Evolutionary conservation across 768 basidiomycete species (phyloP).

Genomic region (Psilocybe cubensis): DNA sequence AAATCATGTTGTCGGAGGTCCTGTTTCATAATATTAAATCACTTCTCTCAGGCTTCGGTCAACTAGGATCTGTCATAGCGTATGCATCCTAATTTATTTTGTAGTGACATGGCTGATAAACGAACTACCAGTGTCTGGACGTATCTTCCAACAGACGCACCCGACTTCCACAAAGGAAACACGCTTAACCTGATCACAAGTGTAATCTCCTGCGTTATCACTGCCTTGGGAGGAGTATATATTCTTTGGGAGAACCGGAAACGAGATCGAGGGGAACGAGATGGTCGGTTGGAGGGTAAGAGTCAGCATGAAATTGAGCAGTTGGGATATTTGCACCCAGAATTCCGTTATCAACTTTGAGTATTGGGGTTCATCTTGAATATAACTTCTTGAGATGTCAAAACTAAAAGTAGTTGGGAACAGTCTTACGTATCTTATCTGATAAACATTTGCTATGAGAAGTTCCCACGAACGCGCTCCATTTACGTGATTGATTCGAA

Average conservation of each 20-base stretch:
- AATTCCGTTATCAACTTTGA: constrained; percentile 45
- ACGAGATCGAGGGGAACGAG: constrained; percentile 44
- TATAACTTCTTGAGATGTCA: too few relatives aligned
- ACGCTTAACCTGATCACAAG: constrained; percentile 45
- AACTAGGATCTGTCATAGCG: constrained; percentile 49
- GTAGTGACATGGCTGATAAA: background rate
- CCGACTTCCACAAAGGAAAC: constrained; percentile 51
- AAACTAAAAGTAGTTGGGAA: too few relatives aligned
- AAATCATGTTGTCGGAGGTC: background rate
- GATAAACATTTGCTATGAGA: too few relatives aligned
- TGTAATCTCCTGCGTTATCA: constrained; percentile 32
- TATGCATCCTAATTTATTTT: constrained; percentile 22
- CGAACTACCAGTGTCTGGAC: constrained; percentile 43
- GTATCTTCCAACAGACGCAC: constrained; percentile 48
- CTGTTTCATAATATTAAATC: background rate
- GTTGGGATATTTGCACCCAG: constrained; percentile 49
- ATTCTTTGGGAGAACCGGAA: constrained; percentile 46
- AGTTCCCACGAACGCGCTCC: too few relatives aligned
- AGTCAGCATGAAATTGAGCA: constrained; percentile 38
- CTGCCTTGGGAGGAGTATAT: constrained; percentile 34
- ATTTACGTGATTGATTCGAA: too few relatives aligned
- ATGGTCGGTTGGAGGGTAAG: constrained; percentile 43
- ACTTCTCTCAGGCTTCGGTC: constrained; percentile 39
- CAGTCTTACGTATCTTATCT: too few relatives aligned
- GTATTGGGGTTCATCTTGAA: background rate